These are phyloP conservation scores for Komagataella pastoris DNA, from an alignment of 805 yeast genomes.

Conservation along the genomic window DNA sequence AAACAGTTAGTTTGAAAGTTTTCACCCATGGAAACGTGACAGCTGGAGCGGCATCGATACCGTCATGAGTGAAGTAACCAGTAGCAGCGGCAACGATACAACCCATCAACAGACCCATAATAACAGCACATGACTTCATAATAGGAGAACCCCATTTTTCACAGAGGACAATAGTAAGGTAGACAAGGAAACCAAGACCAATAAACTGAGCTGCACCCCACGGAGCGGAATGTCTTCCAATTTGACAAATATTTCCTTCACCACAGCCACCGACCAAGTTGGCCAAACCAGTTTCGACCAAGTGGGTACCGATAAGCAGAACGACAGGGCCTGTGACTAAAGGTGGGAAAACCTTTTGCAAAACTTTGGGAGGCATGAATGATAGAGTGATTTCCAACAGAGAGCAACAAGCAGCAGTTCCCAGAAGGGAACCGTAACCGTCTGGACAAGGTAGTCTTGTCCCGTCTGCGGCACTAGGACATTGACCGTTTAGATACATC, in stretches of 20 bases:
- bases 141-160: slow-evolving; percentile 91
- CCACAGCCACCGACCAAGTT: slow-evolving; percentile 87
- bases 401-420: slow-evolving; percentile 69
- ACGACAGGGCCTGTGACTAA: slow-evolving; percentile 92
- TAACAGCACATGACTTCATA: slow-evolving; percentile 89
- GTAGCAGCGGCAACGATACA: slow-evolving; percentile 89
- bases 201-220: slow-evolving; percentile 86
- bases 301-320: slow-evolving; percentile 60
- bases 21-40: slow-evolving; percentile 82
- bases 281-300: slow-evolving; percentile 60
- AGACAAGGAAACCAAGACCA: slow-evolving; percentile 81
- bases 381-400: slow-evolving; percentile 61
- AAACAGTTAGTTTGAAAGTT: slow-evolving; percentile 62
- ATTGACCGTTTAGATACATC: slow-evolving; percentile 63
- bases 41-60: slow-evolving; percentile 61
- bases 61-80: slow-evolving; percentile 54
- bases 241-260: background rate
- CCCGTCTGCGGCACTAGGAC: slow-evolving; percentile 56
- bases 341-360: slow-evolving; percentile 75
- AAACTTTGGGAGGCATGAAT: slow-evolving; percentile 59
- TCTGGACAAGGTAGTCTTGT: slow-evolving; percentile 67
- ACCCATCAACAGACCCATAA: slow-evolving; percentile 72
- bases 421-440: slow-evolving; percentile 82
- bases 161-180: slow-evolving; percentile 54
- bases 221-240: slow-evolving; percentile 18